Evolutionary conservation across 225 moss, liverwort and hornwort genomes (phyloP).

Genomic region (Physcomitrellopsis africana): DNA sequence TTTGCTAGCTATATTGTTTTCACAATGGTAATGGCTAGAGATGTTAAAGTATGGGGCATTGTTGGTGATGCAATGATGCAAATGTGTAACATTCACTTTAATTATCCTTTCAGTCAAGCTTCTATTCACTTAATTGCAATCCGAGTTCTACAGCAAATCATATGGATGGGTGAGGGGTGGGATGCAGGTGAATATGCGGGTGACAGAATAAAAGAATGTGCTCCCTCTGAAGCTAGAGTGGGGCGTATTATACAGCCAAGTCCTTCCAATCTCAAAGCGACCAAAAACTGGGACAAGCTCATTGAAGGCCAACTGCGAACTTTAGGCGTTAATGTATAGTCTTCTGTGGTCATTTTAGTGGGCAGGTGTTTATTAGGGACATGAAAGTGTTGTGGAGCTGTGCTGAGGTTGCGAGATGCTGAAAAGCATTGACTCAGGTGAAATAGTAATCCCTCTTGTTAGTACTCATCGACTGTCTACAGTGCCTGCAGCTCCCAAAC

Average conservation of each 20-base stretch:
- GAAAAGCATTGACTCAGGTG: slow-evolving; percentile 17
- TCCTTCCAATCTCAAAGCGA: slow-evolving; percentile 67
- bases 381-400: background rate
- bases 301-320: slow-evolving; percentile 57
- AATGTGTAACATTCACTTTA: background rate
- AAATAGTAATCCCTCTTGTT: background rate
- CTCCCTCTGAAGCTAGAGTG: slow-evolving; percentile 42
- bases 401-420: background rate
- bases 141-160: background rate
- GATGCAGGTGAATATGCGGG: slow-evolving; percentile 63
- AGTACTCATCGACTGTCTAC: background rate
- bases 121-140: background rate
- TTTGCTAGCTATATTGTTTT: background rate
- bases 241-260: slow-evolving; percentile 69
- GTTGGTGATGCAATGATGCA: background rate
- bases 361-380: background rate
- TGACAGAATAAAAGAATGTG: slow-evolving; percentile 51
- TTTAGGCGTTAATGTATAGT: slow-evolving; percentile 52
- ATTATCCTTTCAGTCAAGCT: background rate
- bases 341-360: slow-evolving; percentile 1
- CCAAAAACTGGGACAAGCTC: slow-evolving; percentile 61
- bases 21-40: background rate
- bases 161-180: slow-evolving; percentile 19
- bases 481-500: background rate
- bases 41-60: background rate